Base-by-base conservation (phyloP, 78 protist species). In the Speleostelium caveatum region DNA sequence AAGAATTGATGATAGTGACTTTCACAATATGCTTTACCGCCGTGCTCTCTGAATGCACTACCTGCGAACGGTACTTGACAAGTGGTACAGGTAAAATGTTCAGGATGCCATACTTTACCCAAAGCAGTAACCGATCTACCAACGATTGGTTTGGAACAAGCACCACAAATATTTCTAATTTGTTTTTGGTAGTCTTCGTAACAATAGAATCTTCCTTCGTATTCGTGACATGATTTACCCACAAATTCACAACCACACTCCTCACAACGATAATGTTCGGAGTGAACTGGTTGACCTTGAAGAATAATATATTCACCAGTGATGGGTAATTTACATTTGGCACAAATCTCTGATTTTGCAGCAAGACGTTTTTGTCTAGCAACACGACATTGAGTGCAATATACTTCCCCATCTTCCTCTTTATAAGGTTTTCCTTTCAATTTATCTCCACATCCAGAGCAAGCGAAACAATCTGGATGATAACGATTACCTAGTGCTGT, bases 191-290 rank as follows among this genome's bases (percentile, higher is more conserved):
- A 93, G 42, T 93, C 93, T 73, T 93, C 96, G 33, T 69, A 68
- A 53, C 96, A 93, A 33, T 93, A 93, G 68, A 78, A 56, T 49
- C 88, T 63, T 30, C 89, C 89, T 33, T 93, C 96, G 39, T 71
- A 87, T 36, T 93, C 96, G 17, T 87, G 87, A 59, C 94, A 86
- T 26, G 91, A 33, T 63, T 86, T 87, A 17, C 96, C 96, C 0
- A 56, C 83, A 38, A 93, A 87, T 56, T 93, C 96, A 33, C 92
- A 75, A 33, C 96, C 93, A 63, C 96, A 93, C 39, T 77, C 89
- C 42, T 93, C 96, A 32, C 96, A 93, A 63, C 96, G 87, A 38
- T 76, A 93, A 60, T 93, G 96, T 33, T 93, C 96, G 0, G 94
- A 63, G 74, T 93, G 96, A 19, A 93, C 73, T 65, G 80, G 78